Evolutionary conservation across 2,329 filamentous ascomycete species (phyloP).

Genomic region (Paradendryphiella salina): DNA sequence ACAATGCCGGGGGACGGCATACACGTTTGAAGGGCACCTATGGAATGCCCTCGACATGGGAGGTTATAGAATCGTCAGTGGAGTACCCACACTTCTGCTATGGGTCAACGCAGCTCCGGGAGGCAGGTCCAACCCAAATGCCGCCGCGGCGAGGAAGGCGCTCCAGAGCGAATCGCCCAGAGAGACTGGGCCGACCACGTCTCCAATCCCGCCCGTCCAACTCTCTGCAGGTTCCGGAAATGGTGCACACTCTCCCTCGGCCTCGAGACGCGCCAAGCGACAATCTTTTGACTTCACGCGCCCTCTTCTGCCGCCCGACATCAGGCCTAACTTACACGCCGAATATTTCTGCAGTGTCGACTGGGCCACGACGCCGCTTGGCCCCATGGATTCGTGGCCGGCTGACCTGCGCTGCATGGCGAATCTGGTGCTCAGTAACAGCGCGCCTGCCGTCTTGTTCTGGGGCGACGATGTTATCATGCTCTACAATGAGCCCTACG

Average conservation of each 20-base stretch:
- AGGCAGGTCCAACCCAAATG: slow-evolving; percentile 1
- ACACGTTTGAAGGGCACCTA: slow-evolving; percentile 31
- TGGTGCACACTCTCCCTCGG: background rate
- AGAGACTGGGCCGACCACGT: slow-evolving; percentile 40
- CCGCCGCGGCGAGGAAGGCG: slow-evolving; percentile 41
- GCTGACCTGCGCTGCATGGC: slow-evolving; percentile 72
- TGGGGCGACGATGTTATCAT: slow-evolving; percentile 45
- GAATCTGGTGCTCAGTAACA: slow-evolving; percentile 68
- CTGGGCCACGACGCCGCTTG: slow-evolving; percentile 72
- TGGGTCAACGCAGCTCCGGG: slow-evolving; percentile 12
- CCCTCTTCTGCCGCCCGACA: slow-evolving; percentile 5
- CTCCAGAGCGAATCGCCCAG: slow-evolving; percentile 50
- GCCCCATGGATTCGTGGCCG: slow-evolving; percentile 71
- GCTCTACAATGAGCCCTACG: slow-evolving; percentile 47
- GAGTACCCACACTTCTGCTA: slow-evolving; percentile 19
- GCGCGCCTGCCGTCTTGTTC: slow-evolving; percentile 64
- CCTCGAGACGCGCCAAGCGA: background rate
- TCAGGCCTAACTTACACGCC: slow-evolving; percentile 56
- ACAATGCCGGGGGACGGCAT: slow-evolving; percentile 17
- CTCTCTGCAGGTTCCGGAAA: background rate
- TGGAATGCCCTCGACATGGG: slow-evolving; percentile 34
- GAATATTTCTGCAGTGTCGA: slow-evolving; percentile 69
- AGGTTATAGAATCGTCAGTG: slow-evolving; percentile 38
- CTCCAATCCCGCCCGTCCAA: slow-evolving; percentile 20
- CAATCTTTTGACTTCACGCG: slow-evolving; percentile 23